Conservation (phyloP, 2,329 filamentous ascomycete genomes). For the Colletotrichum sp. region DNA sequence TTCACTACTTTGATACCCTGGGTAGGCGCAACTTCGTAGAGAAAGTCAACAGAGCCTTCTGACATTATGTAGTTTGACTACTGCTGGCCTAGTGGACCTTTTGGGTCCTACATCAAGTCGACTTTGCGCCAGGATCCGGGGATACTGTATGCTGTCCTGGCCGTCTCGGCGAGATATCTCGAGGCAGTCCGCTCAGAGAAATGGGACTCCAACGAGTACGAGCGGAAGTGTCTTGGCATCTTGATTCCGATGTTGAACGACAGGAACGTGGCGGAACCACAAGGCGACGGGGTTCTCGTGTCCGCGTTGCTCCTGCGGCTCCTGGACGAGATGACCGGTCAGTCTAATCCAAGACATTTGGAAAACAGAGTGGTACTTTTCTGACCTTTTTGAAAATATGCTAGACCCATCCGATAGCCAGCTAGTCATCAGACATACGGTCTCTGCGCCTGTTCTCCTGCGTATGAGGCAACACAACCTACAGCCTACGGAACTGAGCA, state of each 20-base stretch:
- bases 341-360: background rate
- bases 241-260: background rate
- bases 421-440: background rate
- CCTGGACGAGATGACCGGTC: background rate
- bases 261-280: background rate
- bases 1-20: background rate
- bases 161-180: background rate
- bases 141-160: background rate
- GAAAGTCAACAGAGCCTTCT: background rate
- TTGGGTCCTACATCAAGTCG: background rate
- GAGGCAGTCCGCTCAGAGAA: background rate
- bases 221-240: background rate
- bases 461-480: background rate
- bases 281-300: background rate
- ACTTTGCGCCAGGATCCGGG: background rate
- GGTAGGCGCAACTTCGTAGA: background rate
- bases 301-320: background rate
- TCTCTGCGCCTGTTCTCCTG: background rate
- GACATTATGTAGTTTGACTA: background rate
- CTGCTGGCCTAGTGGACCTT: background rate
- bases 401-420: background rate
- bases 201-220: background rate
- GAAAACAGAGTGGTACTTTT: background rate
- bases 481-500: background rate
- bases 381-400: background rate